Conservation (phyloP, 805 yeast genomes). For the Saturnispora sekii region DNA sequence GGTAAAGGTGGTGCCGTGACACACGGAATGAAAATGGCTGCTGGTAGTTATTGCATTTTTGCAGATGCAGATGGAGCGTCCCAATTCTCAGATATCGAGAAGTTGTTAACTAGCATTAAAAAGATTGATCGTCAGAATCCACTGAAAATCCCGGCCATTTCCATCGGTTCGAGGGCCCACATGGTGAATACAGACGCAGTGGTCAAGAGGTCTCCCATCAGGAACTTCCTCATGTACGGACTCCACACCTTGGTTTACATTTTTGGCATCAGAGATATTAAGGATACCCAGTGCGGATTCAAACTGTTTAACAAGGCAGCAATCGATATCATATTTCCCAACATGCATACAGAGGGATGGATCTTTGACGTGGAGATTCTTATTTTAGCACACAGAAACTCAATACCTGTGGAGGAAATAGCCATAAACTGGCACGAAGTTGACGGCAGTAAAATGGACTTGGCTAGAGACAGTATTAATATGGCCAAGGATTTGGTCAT, state of each 20-base stretch:
- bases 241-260: constrained; percentile 76
- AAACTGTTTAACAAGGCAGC: constrained; percentile 77
- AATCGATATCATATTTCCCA: constrained; percentile 61
- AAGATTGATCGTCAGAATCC: constrained; percentile 17
- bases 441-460: constrained; percentile 86
- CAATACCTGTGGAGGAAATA: constrained; percentile 60
- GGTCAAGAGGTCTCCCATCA: constrained; percentile 79
- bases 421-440: constrained; percentile 97
- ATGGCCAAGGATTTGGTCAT: constrained; percentile 94
- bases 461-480: constrained; percentile 79
- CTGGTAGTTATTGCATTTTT: constrained; percentile 70
- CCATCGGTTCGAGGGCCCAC: constrained; percentile 92
- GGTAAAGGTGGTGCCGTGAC: constrained; percentile 98
- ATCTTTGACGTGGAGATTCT: constrained; percentile 93
- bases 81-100: constrained; percentile 56
- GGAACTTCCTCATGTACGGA: constrained; percentile 90
- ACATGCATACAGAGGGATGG: constrained; percentile 96
- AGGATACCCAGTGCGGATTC: constrained; percentile 97
- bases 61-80: constrained; percentile 99
- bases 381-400: constrained; percentile 65
- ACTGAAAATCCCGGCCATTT: constrained; percentile 41
- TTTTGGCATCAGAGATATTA: constrained; percentile 79
- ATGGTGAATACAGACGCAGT: constrained; percentile 95
- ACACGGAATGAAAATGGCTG: constrained; percentile 71
- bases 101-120: constrained; percentile 37